A percentile compares a stretch with the other conserved stretches of the same genome.
phyloP scores from a whole-genome alignment of 495 filamentous ascomycete genomes.

The Penicillium goetzii region DNA sequence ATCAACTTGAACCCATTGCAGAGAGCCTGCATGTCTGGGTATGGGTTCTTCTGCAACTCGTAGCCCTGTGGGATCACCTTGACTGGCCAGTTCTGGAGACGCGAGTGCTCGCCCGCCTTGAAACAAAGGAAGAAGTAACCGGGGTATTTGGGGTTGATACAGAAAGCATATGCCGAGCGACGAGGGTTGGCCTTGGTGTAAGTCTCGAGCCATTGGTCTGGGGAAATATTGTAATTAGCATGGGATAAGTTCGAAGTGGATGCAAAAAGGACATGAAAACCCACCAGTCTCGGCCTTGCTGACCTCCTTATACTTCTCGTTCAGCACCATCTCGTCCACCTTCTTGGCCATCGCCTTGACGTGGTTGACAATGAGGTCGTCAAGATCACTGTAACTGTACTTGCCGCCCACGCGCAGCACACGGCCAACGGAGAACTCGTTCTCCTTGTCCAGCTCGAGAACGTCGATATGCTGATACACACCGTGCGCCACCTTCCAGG shows the following conservation, averaged over 20 bases:
- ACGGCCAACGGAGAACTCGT: conserved; percentile 88
- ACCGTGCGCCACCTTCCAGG: conserved; percentile 96
- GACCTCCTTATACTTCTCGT: conserved; percentile 86
- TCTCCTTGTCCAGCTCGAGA: conserved; percentile 93
- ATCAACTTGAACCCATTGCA: conserved; percentile 85
- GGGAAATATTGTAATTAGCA: conserved; percentile 8
- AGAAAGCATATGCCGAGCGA: conserved; percentile 91
- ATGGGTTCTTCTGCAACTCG: conserved; percentile 81
- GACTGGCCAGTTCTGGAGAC: conserved; percentile 79
- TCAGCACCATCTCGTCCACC: conserved; percentile 90
- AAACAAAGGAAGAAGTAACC: conserved; percentile 96
- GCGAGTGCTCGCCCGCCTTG: conserved; percentile 78
- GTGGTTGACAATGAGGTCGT: conserved; percentile 95
- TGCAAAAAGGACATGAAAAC: conserved; percentile 33
- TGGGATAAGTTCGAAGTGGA: background rate
- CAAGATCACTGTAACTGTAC: conserved; percentile 91
- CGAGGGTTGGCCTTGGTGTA: conserved; percentile 96
- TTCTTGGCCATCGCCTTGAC: conserved; percentile 98
- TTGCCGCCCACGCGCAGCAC: conserved; percentile 81
- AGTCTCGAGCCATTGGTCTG: conserved; percentile 92
- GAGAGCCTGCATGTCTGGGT: conserved; percentile 90
- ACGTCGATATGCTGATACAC: conserved; percentile 98
- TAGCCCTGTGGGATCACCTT: conserved; percentile 89
- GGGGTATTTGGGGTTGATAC: conserved; percentile 85
- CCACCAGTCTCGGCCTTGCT: conserved; percentile 84